Evolutionary conservation across 2,329 filamentous ascomycete species (phyloP).

Genomic region (Aspergillus texensis): DNA sequence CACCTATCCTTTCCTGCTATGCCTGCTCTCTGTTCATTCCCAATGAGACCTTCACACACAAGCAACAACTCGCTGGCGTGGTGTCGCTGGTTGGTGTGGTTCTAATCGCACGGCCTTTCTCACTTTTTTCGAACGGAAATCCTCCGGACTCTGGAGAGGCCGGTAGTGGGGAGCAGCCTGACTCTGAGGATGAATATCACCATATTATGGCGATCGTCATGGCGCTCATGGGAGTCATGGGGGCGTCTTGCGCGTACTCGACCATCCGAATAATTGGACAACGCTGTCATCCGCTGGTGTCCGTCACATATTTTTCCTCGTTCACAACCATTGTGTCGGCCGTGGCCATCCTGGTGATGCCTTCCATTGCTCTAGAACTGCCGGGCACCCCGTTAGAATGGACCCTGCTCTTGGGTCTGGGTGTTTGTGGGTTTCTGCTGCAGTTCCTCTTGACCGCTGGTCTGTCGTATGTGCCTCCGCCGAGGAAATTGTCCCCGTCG

Average conservation of each 20-base stretch:
- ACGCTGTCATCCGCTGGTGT: conserved; percentile 78
- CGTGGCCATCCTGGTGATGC: conserved; percentile 59
- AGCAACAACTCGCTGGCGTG: conserved; percentile 74
- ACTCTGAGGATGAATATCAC: conserved; percentile 59
- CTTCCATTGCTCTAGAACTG: conserved; percentile 59
- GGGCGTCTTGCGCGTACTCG: conserved; percentile 74
- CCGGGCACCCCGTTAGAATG: conserved; percentile 62
- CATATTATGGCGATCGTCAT: conserved; percentile 70
- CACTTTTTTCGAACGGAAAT: conserved; percentile 13
- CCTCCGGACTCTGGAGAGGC: background rate
- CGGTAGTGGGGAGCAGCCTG: conserved; percentile 29
- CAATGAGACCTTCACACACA: conserved; percentile 75
- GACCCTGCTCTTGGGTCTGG: conserved; percentile 68
- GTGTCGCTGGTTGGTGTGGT: conserved; percentile 79
- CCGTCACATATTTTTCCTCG: conserved; percentile 79
- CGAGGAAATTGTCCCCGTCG: conserved; percentile 16
- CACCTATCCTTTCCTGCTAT: conserved; percentile 77
- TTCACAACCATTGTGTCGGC: conserved; percentile 71
- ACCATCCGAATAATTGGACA: conserved; percentile 78
- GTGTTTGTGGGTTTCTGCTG: conserved; percentile 76
- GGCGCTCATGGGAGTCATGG: conserved; percentile 76
- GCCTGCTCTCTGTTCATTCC: conserved; percentile 72
- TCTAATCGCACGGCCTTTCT: conserved; percentile 73
- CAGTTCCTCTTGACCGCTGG: conserved; percentile 84
- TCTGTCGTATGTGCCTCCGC: conserved; percentile 69